phyloP scores from a whole-genome alignment of 805 yeast species.

The Priceomyces medius region DNA sequence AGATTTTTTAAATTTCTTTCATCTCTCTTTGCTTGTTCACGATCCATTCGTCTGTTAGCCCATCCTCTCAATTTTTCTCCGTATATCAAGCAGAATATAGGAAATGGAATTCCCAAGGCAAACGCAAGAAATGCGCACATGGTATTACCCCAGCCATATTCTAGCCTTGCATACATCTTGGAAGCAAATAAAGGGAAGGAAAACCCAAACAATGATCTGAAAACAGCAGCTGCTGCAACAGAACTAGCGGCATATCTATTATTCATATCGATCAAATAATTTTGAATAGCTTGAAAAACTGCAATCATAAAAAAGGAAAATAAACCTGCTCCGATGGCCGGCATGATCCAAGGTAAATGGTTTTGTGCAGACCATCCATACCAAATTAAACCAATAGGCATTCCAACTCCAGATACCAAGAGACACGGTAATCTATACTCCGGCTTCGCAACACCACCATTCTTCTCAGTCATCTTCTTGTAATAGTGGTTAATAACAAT shows the following conservation, averaged over 20 bases:
- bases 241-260: conserved; percentile 68
- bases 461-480: conserved; percentile 32
- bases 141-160: conserved; percentile 73
- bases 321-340: conserved; percentile 57
- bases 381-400: conserved; percentile 64
- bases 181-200: conserved; percentile 66
- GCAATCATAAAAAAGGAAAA: conserved; percentile 61
- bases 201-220: conserved; percentile 67
- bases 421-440: conserved; percentile 59
- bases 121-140: conserved; percentile 58
- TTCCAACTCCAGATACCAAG: conserved; percentile 47
- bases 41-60: conserved; percentile 53
- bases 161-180: conserved; percentile 53
- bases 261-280: conserved; percentile 70
- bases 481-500: conserved; percentile 42
- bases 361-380: conserved; percentile 71
- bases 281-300: conserved; percentile 66
- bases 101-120: conserved; percentile 66
- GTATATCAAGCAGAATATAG: conserved; percentile 52
- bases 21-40: conserved; percentile 46
- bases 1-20: conserved; percentile 39
- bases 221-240: conserved; percentile 65
- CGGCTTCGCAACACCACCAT: conserved; percentile 58
- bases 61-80: conserved; percentile 60
- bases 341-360: conserved; percentile 60